These are phyloP conservation scores for Flaveria sonorensis DNA, from an alignment of 129 eudicot genomes.

Conservation along the genomic window DNA sequence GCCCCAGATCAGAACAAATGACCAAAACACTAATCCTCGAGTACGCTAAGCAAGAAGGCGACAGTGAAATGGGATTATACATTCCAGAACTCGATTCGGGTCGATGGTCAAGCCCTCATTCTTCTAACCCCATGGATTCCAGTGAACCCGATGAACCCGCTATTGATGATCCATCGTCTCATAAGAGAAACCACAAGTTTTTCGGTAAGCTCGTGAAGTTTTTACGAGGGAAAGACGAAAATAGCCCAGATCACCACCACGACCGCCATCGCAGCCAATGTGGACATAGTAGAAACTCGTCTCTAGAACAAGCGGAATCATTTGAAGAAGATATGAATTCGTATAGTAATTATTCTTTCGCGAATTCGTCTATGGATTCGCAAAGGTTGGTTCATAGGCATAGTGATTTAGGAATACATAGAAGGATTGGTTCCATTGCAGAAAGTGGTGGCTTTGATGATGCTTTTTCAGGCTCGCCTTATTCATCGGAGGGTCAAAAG, in stretches of 20 bases:
- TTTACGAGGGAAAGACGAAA: slow-evolving; percentile 47
- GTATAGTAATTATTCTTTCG: slow-evolving; percentile 27
- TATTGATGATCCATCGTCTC: slow-evolving; percentile 22
- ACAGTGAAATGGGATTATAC: slow-evolving; percentile 36
- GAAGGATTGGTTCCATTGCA: slow-evolving; percentile 37
- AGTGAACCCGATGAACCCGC: slow-evolving; percentile 50
- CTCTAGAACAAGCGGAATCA: slow-evolving; percentile 29
- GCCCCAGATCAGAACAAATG: slow-evolving; percentile 73
- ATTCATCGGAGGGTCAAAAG: slow-evolving; percentile 36
- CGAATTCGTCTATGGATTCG: slow-evolving; percentile 45
- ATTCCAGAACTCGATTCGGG: slow-evolving; percentile 55
- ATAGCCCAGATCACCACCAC: neutral
- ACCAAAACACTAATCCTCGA: slow-evolving; percentile 77
- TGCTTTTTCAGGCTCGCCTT: slow-evolving; percentile 19
- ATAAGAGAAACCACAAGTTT: slow-evolving; percentile 44
- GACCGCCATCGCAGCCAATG: slow-evolving; percentile 17
- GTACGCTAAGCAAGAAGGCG: slow-evolving; percentile 65
- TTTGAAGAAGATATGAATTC: slow-evolving; percentile 41
- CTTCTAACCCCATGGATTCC: slow-evolving; percentile 61
- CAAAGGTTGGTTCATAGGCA: slow-evolving; percentile 36
- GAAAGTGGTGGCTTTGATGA: slow-evolving; percentile 29
- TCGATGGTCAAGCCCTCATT: slow-evolving; percentile 69
- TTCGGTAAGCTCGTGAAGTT: slow-evolving; percentile 57
- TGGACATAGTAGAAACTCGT: slow-evolving; percentile 39
- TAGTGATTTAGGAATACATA: slow-evolving; percentile 38